Conservation (phyloP, 1,284 basidiomycete species). For the Leccinum solheimii region DNA sequence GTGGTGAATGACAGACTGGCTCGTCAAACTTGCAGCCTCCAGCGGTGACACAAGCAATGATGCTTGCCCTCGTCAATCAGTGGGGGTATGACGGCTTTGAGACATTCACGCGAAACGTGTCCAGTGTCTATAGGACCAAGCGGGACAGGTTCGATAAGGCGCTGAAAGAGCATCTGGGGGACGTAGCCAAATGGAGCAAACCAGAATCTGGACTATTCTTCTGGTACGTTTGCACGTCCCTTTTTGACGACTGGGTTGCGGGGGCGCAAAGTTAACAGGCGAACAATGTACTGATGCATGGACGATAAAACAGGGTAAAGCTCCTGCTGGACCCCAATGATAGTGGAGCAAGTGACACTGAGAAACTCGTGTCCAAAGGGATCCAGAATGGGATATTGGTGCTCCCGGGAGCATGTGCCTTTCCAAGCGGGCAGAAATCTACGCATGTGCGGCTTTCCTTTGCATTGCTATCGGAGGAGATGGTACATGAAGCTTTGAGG, state of each 20-base stretch:
- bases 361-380: constrained; percentile 71
- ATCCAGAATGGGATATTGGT: constrained; percentile 80
- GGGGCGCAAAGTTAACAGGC: not conserved
- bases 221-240: constrained; percentile 51
- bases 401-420: constrained; percentile 75
- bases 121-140: constrained; percentile 75
- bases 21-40: constrained; percentile 77
- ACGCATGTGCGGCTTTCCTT: constrained; percentile 76
- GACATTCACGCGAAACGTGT: constrained; percentile 65
- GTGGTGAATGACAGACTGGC: constrained; percentile 45
- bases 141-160: constrained; percentile 78
- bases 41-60: constrained; percentile 66
- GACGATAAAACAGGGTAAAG: constrained; percentile 52
- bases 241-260: constrained; percentile 2
- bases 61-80: constrained; percentile 65
- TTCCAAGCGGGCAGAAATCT: constrained; percentile 64
- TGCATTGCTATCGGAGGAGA: constrained; percentile 62
- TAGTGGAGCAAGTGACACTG: constrained; percentile 61
- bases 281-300: constrained; percentile 5
- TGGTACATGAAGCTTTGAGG: constrained; percentile 71
- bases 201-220: constrained; percentile 61
- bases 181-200: constrained; percentile 75
- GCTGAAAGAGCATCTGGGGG: constrained; percentile 69
- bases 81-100: constrained; percentile 81
- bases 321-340: constrained; percentile 43